Percentiles rank a stretch among this genome's conserved stretches.
Evolutionary conservation across 306 rosid species (phyloP).

Genomic region (Begonia peltatifolia): DNA sequence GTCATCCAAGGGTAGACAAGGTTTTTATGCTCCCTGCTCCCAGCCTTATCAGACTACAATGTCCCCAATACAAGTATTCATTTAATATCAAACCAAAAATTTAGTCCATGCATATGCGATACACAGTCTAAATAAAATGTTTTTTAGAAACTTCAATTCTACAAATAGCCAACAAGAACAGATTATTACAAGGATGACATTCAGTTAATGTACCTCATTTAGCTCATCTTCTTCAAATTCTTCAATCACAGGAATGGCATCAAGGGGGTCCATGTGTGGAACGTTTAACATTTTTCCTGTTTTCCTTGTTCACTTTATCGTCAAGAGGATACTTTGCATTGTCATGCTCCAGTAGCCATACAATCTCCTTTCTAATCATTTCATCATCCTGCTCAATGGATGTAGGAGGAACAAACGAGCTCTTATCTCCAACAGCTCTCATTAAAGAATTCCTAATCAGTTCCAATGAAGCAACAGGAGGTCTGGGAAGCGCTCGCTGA

Average conservation of each 20-base stretch:
- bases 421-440: conserved; percentile 82
- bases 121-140: too few species aligned
- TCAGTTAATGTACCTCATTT: conserved; percentile 27
- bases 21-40: too few species aligned
- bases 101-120: too few species aligned
- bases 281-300: conserved; percentile 51
- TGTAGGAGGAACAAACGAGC: conserved; percentile 92
- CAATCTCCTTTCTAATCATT: conserved; percentile 61
- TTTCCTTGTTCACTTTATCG: conserved; percentile 51
- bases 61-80: too few species aligned
- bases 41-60: too few species aligned
- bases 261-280: conserved; percentile 29
- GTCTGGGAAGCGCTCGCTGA: conserved; percentile 92
- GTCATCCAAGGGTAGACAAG: too few species aligned
- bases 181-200: too few species aligned
- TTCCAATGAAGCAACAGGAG: conserved; percentile 73
- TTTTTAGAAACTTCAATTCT: too few species aligned
- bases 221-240: conserved; percentile 71
- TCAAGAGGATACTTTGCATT: conserved; percentile 76
- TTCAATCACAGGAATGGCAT: conserved; percentile 45
- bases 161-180: too few species aligned
- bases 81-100: too few species aligned
- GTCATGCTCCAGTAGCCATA: conserved; percentile 68
- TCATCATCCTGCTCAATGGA: conserved; percentile 78
- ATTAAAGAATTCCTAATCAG: conserved; percentile 62